These are phyloP conservation scores for Naumovozyma baii DNA, from an alignment of 805 yeast genomes.

Conservation along the genomic window DNA sequence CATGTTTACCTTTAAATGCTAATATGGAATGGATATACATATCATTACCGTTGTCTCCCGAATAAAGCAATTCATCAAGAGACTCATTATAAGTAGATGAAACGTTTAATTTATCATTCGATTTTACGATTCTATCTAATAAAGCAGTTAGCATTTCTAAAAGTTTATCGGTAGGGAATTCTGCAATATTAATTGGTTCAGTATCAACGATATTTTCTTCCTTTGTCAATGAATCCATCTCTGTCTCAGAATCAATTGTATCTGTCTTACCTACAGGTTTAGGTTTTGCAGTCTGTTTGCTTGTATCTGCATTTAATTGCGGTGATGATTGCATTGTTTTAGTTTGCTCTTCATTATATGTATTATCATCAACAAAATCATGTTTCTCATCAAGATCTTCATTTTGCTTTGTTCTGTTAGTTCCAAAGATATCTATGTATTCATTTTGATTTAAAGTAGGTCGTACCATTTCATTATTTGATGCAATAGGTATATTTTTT, in stretches of 20 bases:
- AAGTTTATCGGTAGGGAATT: constrained; percentile 71
- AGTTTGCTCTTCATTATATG: no score
- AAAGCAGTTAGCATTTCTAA: constrained; percentile 76
- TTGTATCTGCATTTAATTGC: no score
- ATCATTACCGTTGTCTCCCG: neutral
- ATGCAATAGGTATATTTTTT: neutral
- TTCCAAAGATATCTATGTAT: no score
- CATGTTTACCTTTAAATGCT: constrained; percentile 78
- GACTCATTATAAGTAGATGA: neutral
- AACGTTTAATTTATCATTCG: constrained; percentile 23
- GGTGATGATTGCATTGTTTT: neutral
- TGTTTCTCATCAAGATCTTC: no score
- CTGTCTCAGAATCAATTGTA: neutral
- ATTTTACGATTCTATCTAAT: constrained; percentile 31
- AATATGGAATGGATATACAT: neutral
- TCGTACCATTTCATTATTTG: neutral
- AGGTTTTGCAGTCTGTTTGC: neutral
- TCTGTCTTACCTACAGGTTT: neutral
- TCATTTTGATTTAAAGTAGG: neutral
- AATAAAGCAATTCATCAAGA: neutral
- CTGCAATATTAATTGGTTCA: constrained; percentile 47
- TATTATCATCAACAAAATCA: no score
- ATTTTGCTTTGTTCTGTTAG: no score
- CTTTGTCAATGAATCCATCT: neutral
- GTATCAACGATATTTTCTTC: constrained; percentile 1